Evolutionary conservation across 2,329 filamentous ascomycete genomes (phyloP), one percentile per base, ranked within the genome.

Genomic region (Colletotrichum liriopes): DNA sequence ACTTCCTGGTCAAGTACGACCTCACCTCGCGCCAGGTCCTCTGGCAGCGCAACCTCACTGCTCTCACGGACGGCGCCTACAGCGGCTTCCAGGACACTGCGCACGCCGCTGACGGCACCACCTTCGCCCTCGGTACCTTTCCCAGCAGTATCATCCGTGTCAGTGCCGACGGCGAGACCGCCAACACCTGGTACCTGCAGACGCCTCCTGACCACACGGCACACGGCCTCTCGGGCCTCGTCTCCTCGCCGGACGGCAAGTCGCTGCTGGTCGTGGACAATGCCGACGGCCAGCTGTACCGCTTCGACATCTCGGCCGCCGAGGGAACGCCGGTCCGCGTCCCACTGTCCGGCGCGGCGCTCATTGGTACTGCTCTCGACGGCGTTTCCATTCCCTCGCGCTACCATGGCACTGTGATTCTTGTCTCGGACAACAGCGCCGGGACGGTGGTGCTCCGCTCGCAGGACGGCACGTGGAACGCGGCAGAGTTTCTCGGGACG

Each of bases 21-120:
- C 73, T 80, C 1, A 35, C 72, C 12, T 64, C 65, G 14, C 64
- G 77, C 12, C 62, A 71, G 39, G 64, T 77, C 1, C 73, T 81
- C 9, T 84, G 81, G 81, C 73, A 67, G 20, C 63, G 76, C 12
- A 81, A 84, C 72, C 70, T 84, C 12, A 82, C 79, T 0, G 72
- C 75, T 0, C 61, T 79, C 0, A 78, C 78, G 0, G 62, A 72
- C 0, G 80, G 80, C 4, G 66, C 61, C 0, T 84, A 81, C 71
- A 79, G 81, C 32, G 83, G 81, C 7, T 83, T 79, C 45, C 83
- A 84, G 67, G 83, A 85, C 62, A 76, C 83, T 3, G 82, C 81
- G 47, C 79, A 81, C 62, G 82, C 84, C 59, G 51, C 62, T 1
- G 73, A 73, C 2, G 81, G 82, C 11, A 81, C 82, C 75, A 71